Evolutionary conservation across 176 grass and related monocot species (phyloP).

Genomic region (Phoenix dactylifera): DNA sequence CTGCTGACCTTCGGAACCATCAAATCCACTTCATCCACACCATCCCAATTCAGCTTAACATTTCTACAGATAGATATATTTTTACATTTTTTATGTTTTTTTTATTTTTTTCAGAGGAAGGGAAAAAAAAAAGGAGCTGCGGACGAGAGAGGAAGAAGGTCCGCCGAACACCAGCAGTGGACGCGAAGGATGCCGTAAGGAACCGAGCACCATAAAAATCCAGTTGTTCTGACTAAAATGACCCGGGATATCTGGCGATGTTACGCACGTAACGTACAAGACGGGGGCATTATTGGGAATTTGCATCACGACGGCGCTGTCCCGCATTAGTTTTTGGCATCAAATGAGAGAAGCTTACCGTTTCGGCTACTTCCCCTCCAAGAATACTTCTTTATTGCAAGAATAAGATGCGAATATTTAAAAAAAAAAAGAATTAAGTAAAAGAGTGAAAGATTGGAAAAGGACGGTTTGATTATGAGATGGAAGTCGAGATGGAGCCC

Average conservation of each 20-base stretch:
- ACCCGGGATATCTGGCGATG: background rate
- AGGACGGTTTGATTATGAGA: too few relatives aligned
- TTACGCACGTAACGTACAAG: background rate
- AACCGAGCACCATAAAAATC: background rate
- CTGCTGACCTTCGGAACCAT: too few relatives aligned
- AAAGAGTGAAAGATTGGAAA: too few relatives aligned
- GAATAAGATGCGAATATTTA: background rate
- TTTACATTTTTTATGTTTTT: too few relatives aligned
- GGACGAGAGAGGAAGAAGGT: too few relatives aligned
- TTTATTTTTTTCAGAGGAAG: too few relatives aligned
- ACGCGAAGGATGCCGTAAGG: background rate
- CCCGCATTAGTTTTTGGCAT: slow-evolving; percentile 1
- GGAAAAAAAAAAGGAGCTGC: too few relatives aligned
- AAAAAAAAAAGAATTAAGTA: background rate
- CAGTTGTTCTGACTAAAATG: background rate
- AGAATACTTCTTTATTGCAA: background rate
- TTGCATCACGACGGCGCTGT: background rate
- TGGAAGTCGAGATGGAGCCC: too few relatives aligned
- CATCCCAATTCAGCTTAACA: too few relatives aligned
- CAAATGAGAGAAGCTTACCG: background rate
- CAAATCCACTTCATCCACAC: too few relatives aligned
- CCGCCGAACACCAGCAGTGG: background rate
- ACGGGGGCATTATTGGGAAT: background rate
- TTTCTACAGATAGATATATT: too few relatives aligned
- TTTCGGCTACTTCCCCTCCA: background rate